Percentiles rank a stretch among this genome's conserved stretches.
These are phyloP conservation scores for Petrea volubilis DNA, from an alignment of 257 asterid species.

Conservation along the genomic window DNA sequence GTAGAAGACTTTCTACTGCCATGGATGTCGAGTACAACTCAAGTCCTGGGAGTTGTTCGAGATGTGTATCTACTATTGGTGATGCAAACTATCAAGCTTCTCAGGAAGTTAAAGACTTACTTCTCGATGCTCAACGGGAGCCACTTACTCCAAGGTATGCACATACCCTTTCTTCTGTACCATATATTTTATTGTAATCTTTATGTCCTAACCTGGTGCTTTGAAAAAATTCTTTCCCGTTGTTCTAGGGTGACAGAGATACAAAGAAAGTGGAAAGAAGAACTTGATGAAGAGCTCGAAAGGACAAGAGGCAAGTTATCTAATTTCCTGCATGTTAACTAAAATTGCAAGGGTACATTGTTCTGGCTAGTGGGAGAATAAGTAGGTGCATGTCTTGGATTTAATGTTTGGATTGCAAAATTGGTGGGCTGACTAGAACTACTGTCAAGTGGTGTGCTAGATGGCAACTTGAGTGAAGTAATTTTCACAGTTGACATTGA, in stretches of 20 bases:
- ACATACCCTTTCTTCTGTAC: background rate
- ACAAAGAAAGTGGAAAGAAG: constrained; percentile 95
- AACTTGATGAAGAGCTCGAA: constrained; percentile 92
- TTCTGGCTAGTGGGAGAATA: background rate
- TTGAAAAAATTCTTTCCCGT: constrained; percentile 17
- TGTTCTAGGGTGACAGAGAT: constrained; percentile 67
- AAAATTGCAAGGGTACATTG: constrained; percentile 6
- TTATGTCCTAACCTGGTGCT: constrained; percentile 18
- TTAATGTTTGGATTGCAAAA: background rate
- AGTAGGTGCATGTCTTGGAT: background rate
- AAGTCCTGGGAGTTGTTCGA: constrained; percentile 67
- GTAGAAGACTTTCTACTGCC: constrained; percentile 82
- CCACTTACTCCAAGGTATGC: constrained; percentile 76
- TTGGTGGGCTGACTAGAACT: background rate
- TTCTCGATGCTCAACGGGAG: constrained; percentile 55
- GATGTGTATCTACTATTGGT: constrained; percentile 71
- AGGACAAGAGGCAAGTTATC: constrained; percentile 77
- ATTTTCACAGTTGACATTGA: background rate
- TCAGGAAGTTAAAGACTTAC: constrained; percentile 59
- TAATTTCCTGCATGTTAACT: constrained; percentile 11
- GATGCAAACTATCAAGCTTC: constrained; percentile 39
- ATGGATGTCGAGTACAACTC: constrained; percentile 55
- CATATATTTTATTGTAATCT: constrained; percentile 3
- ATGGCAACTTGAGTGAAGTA: background rate
- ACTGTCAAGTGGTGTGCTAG: background rate